These are phyloP conservation scores for Entrophospora sp. DNA, from an alignment of 192 early-diverging fungal species.

Conservation along the genomic window DNA sequence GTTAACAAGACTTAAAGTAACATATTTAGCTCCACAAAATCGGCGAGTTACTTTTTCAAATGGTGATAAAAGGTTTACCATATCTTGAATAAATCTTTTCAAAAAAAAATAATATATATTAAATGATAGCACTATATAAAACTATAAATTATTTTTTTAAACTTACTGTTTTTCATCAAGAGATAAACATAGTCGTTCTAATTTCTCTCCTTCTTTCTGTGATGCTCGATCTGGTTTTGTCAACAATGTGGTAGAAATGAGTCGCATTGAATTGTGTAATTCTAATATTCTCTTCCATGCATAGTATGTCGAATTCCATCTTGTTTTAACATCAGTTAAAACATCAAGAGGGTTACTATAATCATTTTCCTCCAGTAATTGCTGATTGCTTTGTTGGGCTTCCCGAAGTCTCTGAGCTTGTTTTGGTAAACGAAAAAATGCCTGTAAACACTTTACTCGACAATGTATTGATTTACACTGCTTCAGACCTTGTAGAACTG, in stretches of 20 bases:
- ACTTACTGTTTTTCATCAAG: not conserved
- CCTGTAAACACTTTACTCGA: not conserved
- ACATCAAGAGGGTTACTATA: not conserved
- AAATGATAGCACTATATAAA: too few relatives aligned
- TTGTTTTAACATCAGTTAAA: not conserved
- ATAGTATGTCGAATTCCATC: not conserved
- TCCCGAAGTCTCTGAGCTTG: not conserved
- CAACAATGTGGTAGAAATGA: not conserved
- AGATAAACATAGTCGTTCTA: not conserved
- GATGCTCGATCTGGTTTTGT: not conserved
- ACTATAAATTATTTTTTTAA: too few relatives aligned
- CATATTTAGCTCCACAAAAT: too few relatives aligned
- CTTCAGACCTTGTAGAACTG: not conserved
- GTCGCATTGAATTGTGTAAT: not conserved
- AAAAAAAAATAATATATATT: too few relatives aligned
- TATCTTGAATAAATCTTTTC: too few relatives aligned
- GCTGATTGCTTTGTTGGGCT: not conserved
- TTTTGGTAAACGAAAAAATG: not conserved
- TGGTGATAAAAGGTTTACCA: too few relatives aligned
- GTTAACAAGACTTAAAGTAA: too few relatives aligned
- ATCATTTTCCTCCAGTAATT: not conserved
- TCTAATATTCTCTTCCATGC: not conserved
- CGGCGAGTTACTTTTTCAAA: too few relatives aligned
- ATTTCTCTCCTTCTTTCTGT: not conserved
- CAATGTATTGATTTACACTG: not conserved